Percentiles rank a stretch among this genome's conserved stretches.
These are phyloP conservation scores for Leucosporidium creatinivorum DNA, from an alignment of 768 basidiomycete genomes.

Conservation along the genomic window DNA sequence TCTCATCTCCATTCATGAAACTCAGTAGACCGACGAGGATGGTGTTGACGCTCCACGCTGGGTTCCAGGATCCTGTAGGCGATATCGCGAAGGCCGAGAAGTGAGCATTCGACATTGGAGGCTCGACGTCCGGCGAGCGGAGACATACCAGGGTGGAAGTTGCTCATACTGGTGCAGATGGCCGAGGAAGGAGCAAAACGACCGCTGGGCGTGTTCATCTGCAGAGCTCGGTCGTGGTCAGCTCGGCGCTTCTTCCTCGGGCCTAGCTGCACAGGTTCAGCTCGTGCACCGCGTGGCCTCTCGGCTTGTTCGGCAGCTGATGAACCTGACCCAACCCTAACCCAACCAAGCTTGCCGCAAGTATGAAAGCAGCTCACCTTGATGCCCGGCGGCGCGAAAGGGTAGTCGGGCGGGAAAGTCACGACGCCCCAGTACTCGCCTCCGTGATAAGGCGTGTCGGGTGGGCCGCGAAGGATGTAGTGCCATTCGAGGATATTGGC, in stretches of 20 bases:
- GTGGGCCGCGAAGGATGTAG: conserved; percentile 64
- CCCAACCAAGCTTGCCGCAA: too few species aligned
- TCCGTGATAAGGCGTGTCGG: conserved; percentile 80
- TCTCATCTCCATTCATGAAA: conserved; percentile 92
- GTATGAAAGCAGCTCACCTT: neutral
- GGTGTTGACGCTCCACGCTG: conserved; percentile 89
- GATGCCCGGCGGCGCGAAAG: conserved; percentile 93
- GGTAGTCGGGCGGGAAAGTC: conserved; percentile 87
- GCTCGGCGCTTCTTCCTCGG: too few species aligned
- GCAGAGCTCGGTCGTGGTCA: conserved; percentile 37
- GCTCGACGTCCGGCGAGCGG: neutral
- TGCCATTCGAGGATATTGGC: conserved; percentile 46
- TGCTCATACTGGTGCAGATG: conserved; percentile 18
- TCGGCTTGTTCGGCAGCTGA: too few species aligned
- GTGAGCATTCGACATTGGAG: neutral
- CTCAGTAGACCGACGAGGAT: conserved; percentile 70
- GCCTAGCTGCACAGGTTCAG: neutral
- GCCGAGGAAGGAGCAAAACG: conserved; percentile 37
- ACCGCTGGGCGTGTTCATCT: conserved; percentile 53
- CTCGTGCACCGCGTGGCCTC: neutral
- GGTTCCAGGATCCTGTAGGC: conserved; percentile 57
- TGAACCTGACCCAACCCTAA: too few species aligned
- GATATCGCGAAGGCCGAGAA: neutral
- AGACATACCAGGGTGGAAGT: conserved; percentile 13
- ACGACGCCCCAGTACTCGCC: conserved; percentile 94